Percentiles rank a stretch among this genome's conserved stretches.
phyloP scores from a whole-genome alignment of 805 yeast species.

The Maudiozyma turicensis region DNA sequence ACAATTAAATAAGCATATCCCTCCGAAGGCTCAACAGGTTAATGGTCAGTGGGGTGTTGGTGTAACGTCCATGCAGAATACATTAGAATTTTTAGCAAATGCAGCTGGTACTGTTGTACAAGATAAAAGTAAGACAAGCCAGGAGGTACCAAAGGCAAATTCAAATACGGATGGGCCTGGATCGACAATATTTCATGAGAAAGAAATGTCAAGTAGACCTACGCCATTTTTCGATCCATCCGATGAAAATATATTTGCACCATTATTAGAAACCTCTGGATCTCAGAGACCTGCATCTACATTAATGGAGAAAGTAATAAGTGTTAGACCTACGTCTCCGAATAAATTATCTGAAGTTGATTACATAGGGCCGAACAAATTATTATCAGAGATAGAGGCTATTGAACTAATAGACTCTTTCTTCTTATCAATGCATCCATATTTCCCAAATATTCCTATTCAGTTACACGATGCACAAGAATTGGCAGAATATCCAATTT shows the following conservation, averaged over 20 bases:
- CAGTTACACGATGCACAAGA: conserved; percentile 58
- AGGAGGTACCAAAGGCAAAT: not conserved
- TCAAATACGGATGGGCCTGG: not conserved
- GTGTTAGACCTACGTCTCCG: conserved; percentile 27
- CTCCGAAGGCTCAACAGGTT: not conserved
- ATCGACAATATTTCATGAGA: not conserved
- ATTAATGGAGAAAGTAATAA: conserved; percentile 26
- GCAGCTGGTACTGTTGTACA: conserved; percentile 68
- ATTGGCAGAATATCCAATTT: conserved; percentile 69
- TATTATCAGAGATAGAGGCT: conserved; percentile 58
- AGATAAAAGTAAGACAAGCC: not conserved
- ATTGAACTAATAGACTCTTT: conserved; percentile 47
- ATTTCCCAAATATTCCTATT: conserved; percentile 76
- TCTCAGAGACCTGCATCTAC: conserved; percentile 21
- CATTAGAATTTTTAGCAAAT: conserved; percentile 62
- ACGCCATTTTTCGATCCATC: conserved; percentile 4
- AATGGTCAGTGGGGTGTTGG: conserved; percentile 17
- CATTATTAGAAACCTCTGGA: conserved; percentile 19
- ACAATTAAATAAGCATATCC: not conserved
- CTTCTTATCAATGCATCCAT: conserved; percentile 77
- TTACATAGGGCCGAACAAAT: conserved; percentile 42
- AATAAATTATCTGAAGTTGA: conserved; percentile 48
- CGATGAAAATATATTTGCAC: conserved; percentile 16
- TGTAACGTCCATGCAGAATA: conserved; percentile 40
- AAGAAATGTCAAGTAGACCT: not conserved